Evolutionary conservation across 2,329 filamentous ascomycete species (phyloP).

Genomic region (Hypoxylon sp.): DNA sequence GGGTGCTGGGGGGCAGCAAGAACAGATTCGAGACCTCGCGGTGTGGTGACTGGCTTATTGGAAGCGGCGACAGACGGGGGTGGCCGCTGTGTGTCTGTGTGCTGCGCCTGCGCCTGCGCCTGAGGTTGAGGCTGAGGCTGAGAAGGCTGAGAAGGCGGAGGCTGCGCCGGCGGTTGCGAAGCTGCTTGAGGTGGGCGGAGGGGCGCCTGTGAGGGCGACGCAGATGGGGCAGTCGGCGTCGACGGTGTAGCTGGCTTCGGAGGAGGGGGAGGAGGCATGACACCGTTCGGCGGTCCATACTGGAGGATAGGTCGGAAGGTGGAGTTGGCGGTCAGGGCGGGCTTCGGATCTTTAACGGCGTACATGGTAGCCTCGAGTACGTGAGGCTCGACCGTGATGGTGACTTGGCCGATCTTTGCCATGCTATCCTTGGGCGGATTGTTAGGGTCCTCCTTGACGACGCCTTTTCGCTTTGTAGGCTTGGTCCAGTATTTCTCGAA

Average conservation of each 20-base stretch:
- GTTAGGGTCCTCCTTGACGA: constrained; percentile 67
- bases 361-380: constrained; percentile 79
- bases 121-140: constrained; percentile 13
- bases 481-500: constrained; percentile 84
- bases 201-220: constrained; percentile 22
- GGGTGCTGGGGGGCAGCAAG: constrained; percentile 44
- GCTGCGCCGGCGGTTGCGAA: constrained; percentile 27
- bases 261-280: constrained; percentile 64
- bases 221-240: constrained; percentile 30
- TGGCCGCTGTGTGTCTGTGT: constrained; percentile 26
- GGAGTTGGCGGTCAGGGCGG: constrained; percentile 49
- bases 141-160: constrained; percentile 22
- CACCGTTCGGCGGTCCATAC: constrained; percentile 70
- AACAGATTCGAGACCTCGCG: constrained; percentile 45
- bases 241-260: constrained; percentile 48
- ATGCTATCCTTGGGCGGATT: constrained; percentile 76
- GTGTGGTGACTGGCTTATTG: constrained; percentile 34
- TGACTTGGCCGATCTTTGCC: constrained; percentile 75
- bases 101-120: background rate
- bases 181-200: constrained; percentile 25
- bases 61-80: constrained; percentile 16
- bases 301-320: constrained; percentile 66
- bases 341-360: constrained; percentile 71
- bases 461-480: constrained; percentile 72
- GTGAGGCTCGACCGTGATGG: constrained; percentile 81